Base-by-base conservation (phyloP, 2,329 filamentous ascomycete genomes). In the Aspergillus versicolor region DNA sequence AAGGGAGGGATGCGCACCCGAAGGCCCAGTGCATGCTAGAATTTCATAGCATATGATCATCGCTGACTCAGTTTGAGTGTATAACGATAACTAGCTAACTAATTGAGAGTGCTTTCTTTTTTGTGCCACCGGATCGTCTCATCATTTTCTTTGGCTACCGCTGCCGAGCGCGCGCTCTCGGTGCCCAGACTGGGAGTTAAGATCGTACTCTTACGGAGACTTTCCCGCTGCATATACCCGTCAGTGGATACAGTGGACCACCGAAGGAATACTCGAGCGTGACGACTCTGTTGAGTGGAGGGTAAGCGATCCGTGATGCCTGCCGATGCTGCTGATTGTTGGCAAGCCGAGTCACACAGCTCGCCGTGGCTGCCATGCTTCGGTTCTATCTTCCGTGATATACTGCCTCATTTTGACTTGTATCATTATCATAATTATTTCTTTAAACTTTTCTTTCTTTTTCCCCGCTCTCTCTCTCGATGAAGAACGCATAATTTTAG, bases 331-430 rank as follows among this genome's bases (percentile, higher is more conserved):
- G 24, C 52, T 52, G 48, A 60, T 56, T 34, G 52, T 51, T 61
- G 34, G 62, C 63, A 54, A 60, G 55, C 63, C 63, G 58, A 61
- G 62, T 67, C 32, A 57, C 61, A 66, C 65, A 61, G 54, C 61
- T 61, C 60, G 56, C 57, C 59, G 68, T 71, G 67, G 70, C 66
- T 66, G 68, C 69, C 70, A 72, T 72, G 68, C 65, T 63, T 53
- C 62, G 54, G 60, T 57, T 46, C 66, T 68, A 65, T 69, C 66
- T 65, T 66, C 63, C 64, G 60, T 53, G 50, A 53, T 51, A 51
- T 58, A 50, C 51, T 37, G 38, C 43, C 38, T 30, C 9, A 11
- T 30, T 30, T 30, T 4, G 27, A 52, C 44, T 34, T 45, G 38
- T 51, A 11, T 17, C 21, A 15, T 30, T 43, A 34, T 37, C 34